A percentile compares a stretch with the other conserved stretches of the same genome.
These are phyloP conservation scores for Colletotrichum sp. DNA, from an alignment of 2,329 filamentous ascomycete species.

Conservation along the genomic window DNA sequence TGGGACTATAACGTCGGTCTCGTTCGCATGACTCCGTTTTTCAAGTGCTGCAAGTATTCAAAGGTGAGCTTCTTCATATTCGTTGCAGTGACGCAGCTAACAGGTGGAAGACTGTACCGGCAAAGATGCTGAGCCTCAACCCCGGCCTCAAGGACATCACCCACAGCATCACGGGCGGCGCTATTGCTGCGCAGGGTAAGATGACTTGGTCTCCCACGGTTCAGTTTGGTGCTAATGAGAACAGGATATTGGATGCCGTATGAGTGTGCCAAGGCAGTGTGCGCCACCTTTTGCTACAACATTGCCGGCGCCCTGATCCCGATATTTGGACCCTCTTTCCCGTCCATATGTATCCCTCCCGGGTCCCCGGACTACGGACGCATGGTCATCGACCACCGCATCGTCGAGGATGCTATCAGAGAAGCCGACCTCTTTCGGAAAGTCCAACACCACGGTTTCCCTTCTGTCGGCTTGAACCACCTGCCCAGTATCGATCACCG, in stretches of 20 bases:
- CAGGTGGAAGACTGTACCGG: slow-evolving; percentile 76
- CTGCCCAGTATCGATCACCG: not conserved
- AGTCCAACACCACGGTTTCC: slow-evolving; percentile 30
- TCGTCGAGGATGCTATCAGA: slow-evolving; percentile 57
- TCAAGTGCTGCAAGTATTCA: slow-evolving; percentile 85
- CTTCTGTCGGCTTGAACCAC: slow-evolving; percentile 1
- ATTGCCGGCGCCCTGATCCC: slow-evolving; percentile 89
- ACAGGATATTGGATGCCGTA: slow-evolving; percentile 97
- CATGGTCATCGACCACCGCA: slow-evolving; percentile 67
- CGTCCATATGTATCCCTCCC: slow-evolving; percentile 70
- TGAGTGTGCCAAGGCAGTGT: slow-evolving; percentile 82
- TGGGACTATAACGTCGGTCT: slow-evolving; percentile 98
- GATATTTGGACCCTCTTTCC: slow-evolving; percentile 86
- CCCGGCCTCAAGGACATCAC: slow-evolving; percentile 86
- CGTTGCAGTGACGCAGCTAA: not conserved
- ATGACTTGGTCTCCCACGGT: slow-evolving; percentile 20
- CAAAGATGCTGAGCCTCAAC: slow-evolving; percentile 80
- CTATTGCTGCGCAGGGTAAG: slow-evolving; percentile 86
- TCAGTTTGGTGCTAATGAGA: not conserved
- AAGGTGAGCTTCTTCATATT: slow-evolving; percentile 60
- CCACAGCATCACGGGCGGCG: slow-evolving; percentile 92
- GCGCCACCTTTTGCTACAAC: slow-evolving; percentile 84
- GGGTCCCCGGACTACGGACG: slow-evolving; percentile 67
- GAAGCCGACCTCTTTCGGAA: slow-evolving; percentile 52
- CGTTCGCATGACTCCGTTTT: slow-evolving; percentile 92